Conservation (phyloP, 441 rosid genomes). For the Raphanus hybrid region DNA sequence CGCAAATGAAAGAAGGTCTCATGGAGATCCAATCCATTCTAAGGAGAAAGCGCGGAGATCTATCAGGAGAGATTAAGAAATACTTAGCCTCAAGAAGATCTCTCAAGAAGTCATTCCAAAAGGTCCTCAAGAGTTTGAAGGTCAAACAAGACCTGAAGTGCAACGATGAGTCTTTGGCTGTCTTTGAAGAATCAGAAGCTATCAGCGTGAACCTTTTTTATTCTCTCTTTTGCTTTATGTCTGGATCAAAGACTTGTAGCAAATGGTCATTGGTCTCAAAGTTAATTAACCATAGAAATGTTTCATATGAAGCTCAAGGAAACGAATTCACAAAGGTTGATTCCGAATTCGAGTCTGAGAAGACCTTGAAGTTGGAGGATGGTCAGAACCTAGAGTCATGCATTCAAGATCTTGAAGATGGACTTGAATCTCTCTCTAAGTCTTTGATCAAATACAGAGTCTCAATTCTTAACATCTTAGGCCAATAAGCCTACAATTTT, state of each 20-base stretch:
- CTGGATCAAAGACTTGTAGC: conserved; percentile 34
- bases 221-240: conserved; percentile 42
- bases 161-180: conserved; percentile 20
- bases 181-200: conserved; percentile 42
- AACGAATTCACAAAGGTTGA: conserved; percentile 47
- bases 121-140: conserved; percentile 32
- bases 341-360: conserved; percentile 34
- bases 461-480: conserved; percentile 22
- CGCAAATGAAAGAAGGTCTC: conserved; percentile 41
- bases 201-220: conserved; percentile 34
- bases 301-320: conserved; percentile 9
- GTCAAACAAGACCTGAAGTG: conserved; percentile 5
- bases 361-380: conserved; percentile 29
- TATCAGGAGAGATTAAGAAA: conserved; percentile 28
- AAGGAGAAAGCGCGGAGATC: conserved; percentile 42
- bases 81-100: conserved; percentile 37
- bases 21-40: conserved; percentile 36
- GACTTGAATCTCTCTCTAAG: conserved; percentile 45
- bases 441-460: conserved; percentile 49
- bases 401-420: conserved; percentile 56
- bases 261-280: conserved; percentile 52
- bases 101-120: conserved; percentile 36
- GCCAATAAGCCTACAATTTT: conserved; percentile 23
- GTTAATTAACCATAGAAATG: conserved; percentile 34
- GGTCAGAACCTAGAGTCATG: conserved; percentile 46